Percentiles rank a stretch among this genome's conserved stretches.
Evolutionary conservation across 805 yeast genomes (phyloP).

Genomic region (Candida sanyiensis): DNA sequence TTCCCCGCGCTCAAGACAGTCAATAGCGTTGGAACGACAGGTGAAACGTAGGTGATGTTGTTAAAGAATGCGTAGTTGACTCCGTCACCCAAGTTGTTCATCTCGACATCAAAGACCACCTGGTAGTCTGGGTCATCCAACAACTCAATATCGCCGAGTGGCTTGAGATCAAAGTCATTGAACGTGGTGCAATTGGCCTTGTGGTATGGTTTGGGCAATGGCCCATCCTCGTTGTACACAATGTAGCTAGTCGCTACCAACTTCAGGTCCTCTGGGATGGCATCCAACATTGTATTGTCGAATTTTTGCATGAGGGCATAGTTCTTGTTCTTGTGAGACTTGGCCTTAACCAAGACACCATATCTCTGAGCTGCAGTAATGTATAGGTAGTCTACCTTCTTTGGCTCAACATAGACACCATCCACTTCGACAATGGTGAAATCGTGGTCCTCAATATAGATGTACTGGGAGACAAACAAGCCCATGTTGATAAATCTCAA

Average conservation of each 20-base stretch:
- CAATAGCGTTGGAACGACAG: slow-evolving; percentile 65
- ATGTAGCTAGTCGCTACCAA: slow-evolving; percentile 51
- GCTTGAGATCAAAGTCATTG: slow-evolving; percentile 34
- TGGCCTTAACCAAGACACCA: slow-evolving; percentile 60
- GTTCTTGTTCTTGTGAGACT: slow-evolving; percentile 37
- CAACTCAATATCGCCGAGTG: slow-evolving; percentile 41
- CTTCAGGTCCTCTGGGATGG: slow-evolving; percentile 52
- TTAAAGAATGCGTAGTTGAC: slow-evolving; percentile 74
- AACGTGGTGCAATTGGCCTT: slow-evolving; percentile 16
- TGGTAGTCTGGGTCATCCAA: slow-evolving; percentile 56
- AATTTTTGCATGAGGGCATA: slow-evolving; percentile 56
- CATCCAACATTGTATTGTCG: slow-evolving; percentile 66
- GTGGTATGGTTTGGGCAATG: slow-evolving; percentile 26
- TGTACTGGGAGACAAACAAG: slow-evolving; percentile 66
- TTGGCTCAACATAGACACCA: slow-evolving; percentile 61
- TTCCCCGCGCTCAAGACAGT: slow-evolving; percentile 60
- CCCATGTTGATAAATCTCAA: slow-evolving; percentile 63
- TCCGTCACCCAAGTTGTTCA: slow-evolving; percentile 71
- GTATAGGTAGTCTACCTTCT: slow-evolving; percentile 48
- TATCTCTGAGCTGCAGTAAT: slow-evolving; percentile 80
- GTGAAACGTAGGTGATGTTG: slow-evolving; percentile 55
- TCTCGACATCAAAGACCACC: slow-evolving; percentile 51
- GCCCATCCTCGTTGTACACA: slow-evolving; percentile 38
- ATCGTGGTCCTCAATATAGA: slow-evolving; percentile 66
- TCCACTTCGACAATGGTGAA: slow-evolving; percentile 64